Base-by-base conservation (phyloP, 495 filamentous ascomycete genomes). In the Saxispiralis lemnorum region DNA sequence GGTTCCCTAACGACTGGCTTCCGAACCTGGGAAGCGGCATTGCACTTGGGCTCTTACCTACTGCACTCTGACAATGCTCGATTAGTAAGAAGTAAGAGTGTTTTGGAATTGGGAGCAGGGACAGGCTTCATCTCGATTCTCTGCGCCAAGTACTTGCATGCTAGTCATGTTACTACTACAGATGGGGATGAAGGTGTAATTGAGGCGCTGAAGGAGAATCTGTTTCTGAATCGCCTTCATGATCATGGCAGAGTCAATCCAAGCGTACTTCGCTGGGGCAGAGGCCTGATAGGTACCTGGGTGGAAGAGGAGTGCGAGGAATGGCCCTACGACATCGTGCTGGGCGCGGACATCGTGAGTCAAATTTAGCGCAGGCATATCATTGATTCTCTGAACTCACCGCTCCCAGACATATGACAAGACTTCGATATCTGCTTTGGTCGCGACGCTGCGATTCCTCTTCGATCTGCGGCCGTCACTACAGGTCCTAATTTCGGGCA, bases 21-120 rank as follows among this genome's bases (percentile, higher is more conserved):
- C 20, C 74, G 88, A 10, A 96, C 88, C 5, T 96, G 88, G 88
- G 88, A 94, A 63, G 88, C 88, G 3, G 76, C 84, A 0, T 61
- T 96, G n/a, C 80, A 86, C 55, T 68, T 95, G 0, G 83, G 77
- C 0, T 70, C 81, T 16, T 93, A 77, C 49, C 74, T 89, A 28
- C 63, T 71, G 10, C 61, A 65, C 13, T 49, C 53, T 0, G 38
- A 51, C 0, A 73, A 67, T 11, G 52, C 49, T 36, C 44, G 49
- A 10, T 46, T 71, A 12, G 57, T 89, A 10, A 47, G 47, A 31
- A 65, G 64, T 11, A 79, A 79, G 48, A 66, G 62, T 0, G 65
- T 95, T 4, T 66, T 96, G n/a, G 88, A 96, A 55, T 67, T 95
- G 12, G 88, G 89, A 3, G 76, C 83, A 1, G 88, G 88, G 0